These are phyloP conservation scores for Prunella vulgaris DNA, from an alignment of 257 asterid species.

Conservation along the genomic window DNA sequence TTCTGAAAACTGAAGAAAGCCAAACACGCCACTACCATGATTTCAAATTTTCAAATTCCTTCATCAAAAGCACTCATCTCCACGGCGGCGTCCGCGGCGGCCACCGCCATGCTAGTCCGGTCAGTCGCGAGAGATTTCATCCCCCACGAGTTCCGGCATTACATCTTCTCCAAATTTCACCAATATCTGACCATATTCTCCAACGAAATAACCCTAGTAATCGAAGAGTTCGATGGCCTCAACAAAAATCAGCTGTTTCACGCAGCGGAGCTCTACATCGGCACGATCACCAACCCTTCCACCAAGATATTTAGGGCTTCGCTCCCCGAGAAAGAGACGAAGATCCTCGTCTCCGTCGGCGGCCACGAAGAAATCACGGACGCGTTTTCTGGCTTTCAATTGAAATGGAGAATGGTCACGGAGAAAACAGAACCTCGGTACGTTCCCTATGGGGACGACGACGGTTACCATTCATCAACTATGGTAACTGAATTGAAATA, in stretches of 20 bases:
- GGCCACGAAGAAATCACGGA: slow-evolving; percentile 32
- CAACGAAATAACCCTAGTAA: slow-evolving; percentile 31
- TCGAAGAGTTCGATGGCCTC: slow-evolving; percentile 50
- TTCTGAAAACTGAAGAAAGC: not conserved
- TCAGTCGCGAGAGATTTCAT: slow-evolving; percentile 31
- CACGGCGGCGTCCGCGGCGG: slow-evolving; percentile 43
- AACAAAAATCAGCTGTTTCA: slow-evolving; percentile 34
- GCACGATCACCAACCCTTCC: slow-evolving; percentile 24
- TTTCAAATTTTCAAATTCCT: slow-evolving; percentile 16
- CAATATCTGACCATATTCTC: slow-evolving; percentile 20
- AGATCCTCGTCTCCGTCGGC: slow-evolving; percentile 29
- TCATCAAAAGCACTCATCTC: slow-evolving; percentile 32
- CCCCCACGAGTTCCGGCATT: slow-evolving; percentile 34
- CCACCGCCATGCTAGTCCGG: slow-evolving; percentile 43
- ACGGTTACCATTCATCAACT: slow-evolving; percentile 5
- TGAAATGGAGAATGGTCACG: slow-evolving; percentile 37
- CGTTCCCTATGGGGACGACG: not conserved
- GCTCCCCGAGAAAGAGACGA: slow-evolving; percentile 37
- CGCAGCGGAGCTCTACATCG: slow-evolving; percentile 40
- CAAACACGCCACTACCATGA: not conserved
- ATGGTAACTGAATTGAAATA: slow-evolving; percentile 17
- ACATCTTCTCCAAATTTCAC: slow-evolving; percentile 4
- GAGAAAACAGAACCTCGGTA: slow-evolving; percentile 2
- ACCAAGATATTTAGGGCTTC: slow-evolving; percentile 26
- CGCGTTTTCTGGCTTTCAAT: slow-evolving; percentile 22